Base-by-base conservation (phyloP, 2,329 filamentous ascomycete genomes). In the Tolypocladium paradoxum region DNA sequence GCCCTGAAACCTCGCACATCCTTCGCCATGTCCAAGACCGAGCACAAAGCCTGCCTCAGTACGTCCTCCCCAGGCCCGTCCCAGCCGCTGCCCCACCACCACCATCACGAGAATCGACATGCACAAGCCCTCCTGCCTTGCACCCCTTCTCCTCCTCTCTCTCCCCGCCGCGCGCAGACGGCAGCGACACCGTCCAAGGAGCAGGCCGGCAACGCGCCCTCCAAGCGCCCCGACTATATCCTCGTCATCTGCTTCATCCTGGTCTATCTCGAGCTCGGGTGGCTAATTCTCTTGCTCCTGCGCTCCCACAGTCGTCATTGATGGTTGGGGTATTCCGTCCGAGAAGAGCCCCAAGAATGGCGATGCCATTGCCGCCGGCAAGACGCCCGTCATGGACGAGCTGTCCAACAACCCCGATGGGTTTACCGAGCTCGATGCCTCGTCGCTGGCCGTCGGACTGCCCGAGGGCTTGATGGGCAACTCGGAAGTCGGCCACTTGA, bases 401-500 rank as follows among this genome's bases (percentile, higher is more conserved):
- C 91, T 99, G 70, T 88, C 85, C 66, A 84, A 87, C 71, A 87
- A 85, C 59, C 76, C 85, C 34, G 85, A 92, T 64, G 91, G 91
- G 57, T 99, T 86, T 75, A 90, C 88, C 59, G 85, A 95, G 75
- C 85, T 99, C 57, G 93, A 99, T 64, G 93, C 93, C 54, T 97
- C 93, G 2, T 97, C 93, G 45, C 82, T 96, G 56, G 93, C 93
- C 47, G 93, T 99, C 60, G 93, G 93, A 60, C 82, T 99, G 51
- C 93, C 93, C 22, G 91, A 99, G 69, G 93, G 93, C 55, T 78
- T 99, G 61, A 99, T 99, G 93, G 93, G 93, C 60, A 99, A 99
- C 79, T 95, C 89, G 63, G 93, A 99, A 73, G 93, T 99, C 70
- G 93, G 93, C 57, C 93, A 99, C 73, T 74, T 99, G 76, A 99